phyloP scores from a whole-genome alignment of 768 basidiomycete genomes.

The Psilocybe azurescens region DNA sequence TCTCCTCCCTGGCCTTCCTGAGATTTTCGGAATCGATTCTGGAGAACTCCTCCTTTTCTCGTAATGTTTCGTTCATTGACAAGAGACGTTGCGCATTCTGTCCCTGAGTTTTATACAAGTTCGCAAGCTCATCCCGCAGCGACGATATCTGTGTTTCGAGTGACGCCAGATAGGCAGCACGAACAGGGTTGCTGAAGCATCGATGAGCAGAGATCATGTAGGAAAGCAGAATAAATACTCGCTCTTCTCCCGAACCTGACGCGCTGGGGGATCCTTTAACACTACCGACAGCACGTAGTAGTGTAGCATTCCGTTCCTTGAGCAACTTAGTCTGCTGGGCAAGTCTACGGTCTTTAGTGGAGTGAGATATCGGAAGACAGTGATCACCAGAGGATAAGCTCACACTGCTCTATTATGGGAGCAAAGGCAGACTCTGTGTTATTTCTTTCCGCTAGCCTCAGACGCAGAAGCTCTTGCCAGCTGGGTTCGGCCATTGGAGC shows the following conservation, averaged over 20 bases:
- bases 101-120: slow-evolving; percentile 94
- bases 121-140: slow-evolving; percentile 89
- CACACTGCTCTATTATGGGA: slow-evolving; percentile 92
- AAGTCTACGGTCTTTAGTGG: slow-evolving; percentile 77
- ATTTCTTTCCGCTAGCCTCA: slow-evolving; percentile 85
- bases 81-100: slow-evolving; percentile 94
- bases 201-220: slow-evolving; percentile 20
- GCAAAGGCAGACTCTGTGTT: slow-evolving; percentile 80
- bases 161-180: slow-evolving; percentile 87
- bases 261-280: slow-evolving; percentile 68
- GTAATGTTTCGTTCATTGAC: slow-evolving; percentile 92
- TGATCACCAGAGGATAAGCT: slow-evolving; percentile 32
- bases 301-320: slow-evolving; percentile 90
- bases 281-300: slow-evolving; percentile 82
- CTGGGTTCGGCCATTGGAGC: slow-evolving; percentile 70
- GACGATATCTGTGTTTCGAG: slow-evolving; percentile 94
- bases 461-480: slow-evolving; percentile 84
- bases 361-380: slow-evolving; percentile 16
- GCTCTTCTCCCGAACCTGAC: slow-evolving; percentile 78
- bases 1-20: slow-evolving; percentile 78
- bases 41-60: slow-evolving; percentile 90
- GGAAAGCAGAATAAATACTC: slow-evolving; percentile 30
- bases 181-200: slow-evolving; percentile 73
- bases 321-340: slow-evolving; percentile 92
- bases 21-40: slow-evolving; percentile 83